A percentile compares a stretch with the other conserved stretches of the same genome.
Conservation (phyloP, 2,329 filamentous ascomycete genomes). For the Colletotrichum caudatum region DNA sequence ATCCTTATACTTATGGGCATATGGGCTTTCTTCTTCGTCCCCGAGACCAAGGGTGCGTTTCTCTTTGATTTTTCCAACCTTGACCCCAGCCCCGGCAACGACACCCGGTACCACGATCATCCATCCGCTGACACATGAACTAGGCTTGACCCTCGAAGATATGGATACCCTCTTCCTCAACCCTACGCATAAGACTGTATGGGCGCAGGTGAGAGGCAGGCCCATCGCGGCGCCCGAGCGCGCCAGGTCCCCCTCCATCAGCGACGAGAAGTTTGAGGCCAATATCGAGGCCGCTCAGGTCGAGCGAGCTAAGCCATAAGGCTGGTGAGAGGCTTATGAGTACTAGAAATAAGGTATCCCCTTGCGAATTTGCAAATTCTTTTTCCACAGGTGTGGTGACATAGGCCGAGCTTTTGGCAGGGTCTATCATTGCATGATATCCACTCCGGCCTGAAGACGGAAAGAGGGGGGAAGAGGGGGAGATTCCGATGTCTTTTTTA, state of each 20-base stretch:
- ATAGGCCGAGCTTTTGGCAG: too few species aligned
- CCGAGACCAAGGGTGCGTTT: slow-evolving; percentile 61
- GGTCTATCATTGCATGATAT: too few species aligned
- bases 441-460: too few species aligned
- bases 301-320: slow-evolving; percentile 30
- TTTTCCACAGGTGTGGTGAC: too few species aligned
- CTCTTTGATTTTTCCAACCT: not conserved
- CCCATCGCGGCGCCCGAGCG: slow-evolving; percentile 17
- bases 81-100: too few species aligned
- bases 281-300: slow-evolving; percentile 36
- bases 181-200: slow-evolving; percentile 50
- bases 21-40: slow-evolving; percentile 63
- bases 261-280: slow-evolving; percentile 39
- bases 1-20: slow-evolving; percentile 59
- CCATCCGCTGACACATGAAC: not conserved
- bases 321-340: slow-evolving; percentile 9
- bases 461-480: too few species aligned
- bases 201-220: slow-evolving; percentile 44
- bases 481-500: too few species aligned
- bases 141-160: slow-evolving; percentile 59
- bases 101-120: rapidly evolving
- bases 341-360: not conserved
- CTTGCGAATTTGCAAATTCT: not conserved
- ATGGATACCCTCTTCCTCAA: slow-evolving; percentile 55
- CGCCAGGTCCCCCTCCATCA: slow-evolving; percentile 33